These are phyloP conservation scores for Coccomyxa sp. DNA, from an alignment of 139 green algal species.

Conservation along the genomic window DNA sequence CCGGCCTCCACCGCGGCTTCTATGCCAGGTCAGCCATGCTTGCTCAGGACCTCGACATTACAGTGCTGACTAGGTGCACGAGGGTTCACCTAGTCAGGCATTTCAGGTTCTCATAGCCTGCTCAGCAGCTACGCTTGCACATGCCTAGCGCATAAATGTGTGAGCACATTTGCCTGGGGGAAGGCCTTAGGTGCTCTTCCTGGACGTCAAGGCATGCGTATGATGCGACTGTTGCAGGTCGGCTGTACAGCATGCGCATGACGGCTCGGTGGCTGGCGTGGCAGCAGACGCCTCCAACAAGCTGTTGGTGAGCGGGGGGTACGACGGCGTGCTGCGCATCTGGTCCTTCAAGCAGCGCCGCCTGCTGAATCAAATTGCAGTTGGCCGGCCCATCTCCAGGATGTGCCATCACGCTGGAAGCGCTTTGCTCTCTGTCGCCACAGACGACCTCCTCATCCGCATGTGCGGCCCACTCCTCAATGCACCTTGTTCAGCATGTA, in stretches of 20 bases:
- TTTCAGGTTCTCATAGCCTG: too few species aligned
- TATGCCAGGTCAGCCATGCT: slow-evolving; percentile 37
- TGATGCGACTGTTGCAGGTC: too few species aligned
- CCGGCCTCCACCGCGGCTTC: slow-evolving; percentile 68
- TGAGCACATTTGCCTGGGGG: too few species aligned
- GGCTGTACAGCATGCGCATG: slow-evolving; percentile 48
- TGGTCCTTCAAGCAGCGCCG: slow-evolving; percentile 76
- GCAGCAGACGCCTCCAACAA: slow-evolving; percentile 65
- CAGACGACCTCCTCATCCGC: slow-evolving; percentile 48
- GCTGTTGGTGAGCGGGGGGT: slow-evolving; percentile 53
- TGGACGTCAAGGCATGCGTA: too few species aligned
- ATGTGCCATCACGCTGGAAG: slow-evolving; percentile 39
- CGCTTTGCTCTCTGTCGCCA: slow-evolving; percentile 51
- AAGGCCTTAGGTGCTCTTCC: too few species aligned
- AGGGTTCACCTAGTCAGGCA: too few species aligned
- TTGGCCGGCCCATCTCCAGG: slow-evolving; percentile 29
- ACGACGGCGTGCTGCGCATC: slow-evolving; percentile 63
- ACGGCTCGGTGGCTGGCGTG: slow-evolving; percentile 59
- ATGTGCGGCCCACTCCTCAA: slow-evolving; percentile 40
- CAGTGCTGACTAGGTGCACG: too few species aligned
- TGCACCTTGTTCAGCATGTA: background rate
- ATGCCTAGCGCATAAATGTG: too few species aligned
- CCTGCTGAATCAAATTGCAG: slow-evolving; percentile 42
- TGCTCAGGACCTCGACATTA: too few species aligned
- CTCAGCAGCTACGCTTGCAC: too few species aligned